phyloP scores from a whole-genome alignment of 306 rosid genomes.

The Datisca glomerata region DNA sequence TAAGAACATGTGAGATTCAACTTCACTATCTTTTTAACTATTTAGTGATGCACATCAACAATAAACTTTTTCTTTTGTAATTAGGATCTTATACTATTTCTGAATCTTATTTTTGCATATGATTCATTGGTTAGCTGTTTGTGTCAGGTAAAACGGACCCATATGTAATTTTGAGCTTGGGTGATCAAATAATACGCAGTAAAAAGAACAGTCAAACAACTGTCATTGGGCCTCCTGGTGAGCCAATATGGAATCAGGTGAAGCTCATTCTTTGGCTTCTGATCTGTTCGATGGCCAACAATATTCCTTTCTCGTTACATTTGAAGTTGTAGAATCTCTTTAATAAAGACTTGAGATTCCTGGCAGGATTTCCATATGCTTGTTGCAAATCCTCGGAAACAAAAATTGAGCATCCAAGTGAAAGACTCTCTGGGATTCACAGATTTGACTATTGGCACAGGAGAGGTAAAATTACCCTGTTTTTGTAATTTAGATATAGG shows the following conservation, averaged over 20 bases:
- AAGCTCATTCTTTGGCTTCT: slow-evolving; percentile 15
- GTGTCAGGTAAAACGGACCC: slow-evolving; percentile 94
- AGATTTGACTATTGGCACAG: slow-evolving; percentile 65
- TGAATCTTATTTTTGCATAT: slow-evolving; percentile 1
- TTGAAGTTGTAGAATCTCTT: neutral
- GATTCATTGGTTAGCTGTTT: neutral
- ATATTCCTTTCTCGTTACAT: neutral
- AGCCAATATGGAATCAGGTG: slow-evolving; percentile 99
- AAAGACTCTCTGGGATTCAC: slow-evolving; percentile 82
- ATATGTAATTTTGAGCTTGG: slow-evolving; percentile 68
- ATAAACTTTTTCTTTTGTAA: too few species aligned
- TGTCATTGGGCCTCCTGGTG: slow-evolving; percentile 88
- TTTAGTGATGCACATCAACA: too few species aligned
- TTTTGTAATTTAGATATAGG: neutral
- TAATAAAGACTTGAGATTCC: slow-evolving; percentile 9
- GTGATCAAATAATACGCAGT: slow-evolving; percentile 79
- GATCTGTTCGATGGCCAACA: neutral
- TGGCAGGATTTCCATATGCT: slow-evolving; percentile 94
- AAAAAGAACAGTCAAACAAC: slow-evolving; percentile 98
- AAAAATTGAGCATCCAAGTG: slow-evolving; percentile 69
- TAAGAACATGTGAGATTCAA: too few species aligned
- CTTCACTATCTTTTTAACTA: too few species aligned
- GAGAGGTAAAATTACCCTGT: slow-evolving; percentile 53
- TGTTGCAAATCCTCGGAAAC: slow-evolving; percentile 75
- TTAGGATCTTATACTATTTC: neutral